These are phyloP conservation scores for Jamesozyma hellenica DNA, from an alignment of 805 yeast genomes.

Conservation along the genomic window DNA sequence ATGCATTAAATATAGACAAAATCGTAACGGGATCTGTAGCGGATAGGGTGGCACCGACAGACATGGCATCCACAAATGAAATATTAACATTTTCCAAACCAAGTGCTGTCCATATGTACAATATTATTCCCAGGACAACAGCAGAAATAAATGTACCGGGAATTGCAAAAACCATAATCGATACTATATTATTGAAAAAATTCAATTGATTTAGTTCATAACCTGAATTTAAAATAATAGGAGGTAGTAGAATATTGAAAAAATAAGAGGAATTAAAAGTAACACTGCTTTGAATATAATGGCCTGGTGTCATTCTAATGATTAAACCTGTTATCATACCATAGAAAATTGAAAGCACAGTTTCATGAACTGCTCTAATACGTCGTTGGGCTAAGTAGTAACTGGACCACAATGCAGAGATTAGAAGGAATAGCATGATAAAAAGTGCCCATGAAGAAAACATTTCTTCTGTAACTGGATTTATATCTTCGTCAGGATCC, in stretches of 20 bases:
- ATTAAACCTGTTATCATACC: constrained; percentile 94
- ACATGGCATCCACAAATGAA: constrained; percentile 93
- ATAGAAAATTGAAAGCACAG: constrained; percentile 88
- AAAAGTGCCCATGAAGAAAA: constrained; percentile 96
- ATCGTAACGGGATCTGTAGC: constrained; percentile 99
- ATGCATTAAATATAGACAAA: constrained; percentile 89
- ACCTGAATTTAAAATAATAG: constrained; percentile 91
- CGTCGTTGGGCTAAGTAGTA: constrained; percentile 84
- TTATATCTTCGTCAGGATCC: constrained; percentile 54
- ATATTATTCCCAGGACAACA: constrained; percentile 75
- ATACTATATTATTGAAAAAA: constrained; percentile 83
- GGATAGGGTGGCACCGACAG: constrained; percentile 94
- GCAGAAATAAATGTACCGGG: constrained; percentile 95
- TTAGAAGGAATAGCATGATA: constrained; percentile 67
- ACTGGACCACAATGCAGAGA: constrained; percentile 90
- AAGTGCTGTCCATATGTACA: constrained; percentile 81
- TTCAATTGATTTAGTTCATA: constrained; percentile 94
- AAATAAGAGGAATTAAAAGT: constrained; percentile 90
- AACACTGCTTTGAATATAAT: constrained; percentile 92
- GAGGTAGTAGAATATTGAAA: constrained; percentile 89
- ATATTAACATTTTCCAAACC: constrained; percentile 83
- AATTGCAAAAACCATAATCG: constrained; percentile 87
- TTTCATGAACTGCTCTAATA: constrained; percentile 94
- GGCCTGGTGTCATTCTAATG: constrained; percentile 88
- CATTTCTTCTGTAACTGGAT: constrained; percentile 88